Percentiles rank a stretch among this genome's conserved stretches.
phyloP scores from a whole-genome alignment of 2,329 filamentous ascomycete genomes.

The Byssochlamys sp. region DNA sequence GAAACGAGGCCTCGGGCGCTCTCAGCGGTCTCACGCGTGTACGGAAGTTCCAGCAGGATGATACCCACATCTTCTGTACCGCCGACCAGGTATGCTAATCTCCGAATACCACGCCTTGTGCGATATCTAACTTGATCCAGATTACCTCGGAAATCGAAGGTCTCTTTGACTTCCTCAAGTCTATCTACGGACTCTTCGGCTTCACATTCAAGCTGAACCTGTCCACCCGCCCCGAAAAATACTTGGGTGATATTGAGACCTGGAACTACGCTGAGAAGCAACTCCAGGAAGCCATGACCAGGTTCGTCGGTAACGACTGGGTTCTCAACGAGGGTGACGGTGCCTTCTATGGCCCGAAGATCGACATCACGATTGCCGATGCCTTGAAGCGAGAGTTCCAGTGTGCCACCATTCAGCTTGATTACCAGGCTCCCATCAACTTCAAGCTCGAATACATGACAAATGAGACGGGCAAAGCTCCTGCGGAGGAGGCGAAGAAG shows the following conservation, averaged over 20 bases:
- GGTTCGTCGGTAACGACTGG: constrained; percentile 70
- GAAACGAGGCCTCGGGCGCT: constrained; percentile 89
- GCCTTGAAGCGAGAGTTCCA: constrained; percentile 75
- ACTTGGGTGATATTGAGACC: constrained; percentile 71
- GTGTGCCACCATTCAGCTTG: constrained; percentile 88
- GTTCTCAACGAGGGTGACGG: constrained; percentile 88
- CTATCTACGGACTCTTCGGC: constrained; percentile 72
- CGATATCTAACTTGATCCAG: constrained; percentile 17
- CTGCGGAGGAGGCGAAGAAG: constrained; percentile 20
- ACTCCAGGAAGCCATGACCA: constrained; percentile 67
- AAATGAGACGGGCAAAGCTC: constrained; percentile 45
- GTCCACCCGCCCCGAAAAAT: constrained; percentile 82
- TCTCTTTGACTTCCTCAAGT: constrained; percentile 76
- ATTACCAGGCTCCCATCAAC: constrained; percentile 75
- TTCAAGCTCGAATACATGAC: constrained; percentile 84
- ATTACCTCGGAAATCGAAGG: constrained; percentile 65
- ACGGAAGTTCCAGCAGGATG: constrained; percentile 88
- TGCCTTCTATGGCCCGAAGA: constrained; percentile 97
- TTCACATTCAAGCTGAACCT: constrained; percentile 91
- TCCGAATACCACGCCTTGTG: neutral
- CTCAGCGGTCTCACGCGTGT: constrained; percentile 85
- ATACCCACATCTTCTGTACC: constrained; percentile 90
- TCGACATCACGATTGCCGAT: constrained; percentile 90
- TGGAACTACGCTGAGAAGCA: constrained; percentile 83
- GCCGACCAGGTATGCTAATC: constrained; percentile 54